Conservation (phyloP, 495 filamentous ascomycete genomes). For the Hypoxylon cercidicola region DNA sequence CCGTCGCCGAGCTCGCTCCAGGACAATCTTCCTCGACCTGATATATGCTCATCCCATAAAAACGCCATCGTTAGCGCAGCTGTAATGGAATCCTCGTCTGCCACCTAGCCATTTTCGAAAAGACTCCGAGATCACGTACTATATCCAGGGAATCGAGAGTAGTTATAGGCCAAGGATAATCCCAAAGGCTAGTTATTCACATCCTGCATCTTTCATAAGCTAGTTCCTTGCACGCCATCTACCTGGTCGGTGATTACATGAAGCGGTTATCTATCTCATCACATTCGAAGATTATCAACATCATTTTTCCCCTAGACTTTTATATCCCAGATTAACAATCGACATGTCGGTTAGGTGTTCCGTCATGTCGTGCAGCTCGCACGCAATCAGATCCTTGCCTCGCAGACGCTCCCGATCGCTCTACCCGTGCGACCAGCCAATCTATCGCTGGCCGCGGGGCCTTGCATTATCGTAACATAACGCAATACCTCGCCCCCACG, state of each 20-base stretch:
- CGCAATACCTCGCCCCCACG: slow-evolving; percentile 31
- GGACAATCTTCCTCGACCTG: no score
- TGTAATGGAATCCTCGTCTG: no score
- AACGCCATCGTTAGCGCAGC: no score
- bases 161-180: no score
- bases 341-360: slow-evolving; percentile 7
- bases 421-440: slow-evolving; percentile 1
- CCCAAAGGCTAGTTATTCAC: background rate
- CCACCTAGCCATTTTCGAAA: no score
- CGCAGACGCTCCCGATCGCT: background rate
- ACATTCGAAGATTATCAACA: background rate
- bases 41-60: no score
- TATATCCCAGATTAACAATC: background rate
- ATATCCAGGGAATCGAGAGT: no score
- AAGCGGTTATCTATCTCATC: background rate
- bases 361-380: slow-evolving; percentile 27
- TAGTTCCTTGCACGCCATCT: slow-evolving; percentile 11
- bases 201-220: background rate
- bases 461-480: slow-evolving; percentile 18
- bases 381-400: slow-evolving; percentile 31
- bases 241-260: slow-evolving; percentile 11
- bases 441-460: background rate
- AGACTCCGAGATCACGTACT: no score
- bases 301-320: background rate
- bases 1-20: no score